phyloP scores from a whole-genome alignment of 345 rosid genomes.

The Gossypium turneri region DNA sequence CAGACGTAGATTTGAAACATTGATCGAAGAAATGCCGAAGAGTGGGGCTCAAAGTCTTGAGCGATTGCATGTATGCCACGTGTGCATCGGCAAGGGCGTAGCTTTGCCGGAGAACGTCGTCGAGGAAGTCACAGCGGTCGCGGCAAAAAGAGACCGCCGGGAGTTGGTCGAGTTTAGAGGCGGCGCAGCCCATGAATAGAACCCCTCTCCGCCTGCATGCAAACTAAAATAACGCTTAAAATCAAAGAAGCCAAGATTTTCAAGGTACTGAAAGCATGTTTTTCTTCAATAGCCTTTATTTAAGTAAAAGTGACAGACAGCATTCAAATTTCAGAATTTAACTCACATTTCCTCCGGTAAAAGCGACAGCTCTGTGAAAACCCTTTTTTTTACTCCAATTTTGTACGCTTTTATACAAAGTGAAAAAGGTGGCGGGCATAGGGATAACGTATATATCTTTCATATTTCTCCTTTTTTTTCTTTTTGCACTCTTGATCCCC shows the following conservation, averaged over 20 bases:
- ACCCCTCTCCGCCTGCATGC: not conserved
- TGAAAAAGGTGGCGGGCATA: constrained; percentile 3
- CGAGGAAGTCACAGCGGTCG: constrained; percentile 44
- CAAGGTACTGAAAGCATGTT: not conserved
- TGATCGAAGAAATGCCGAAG: constrained; percentile 32
- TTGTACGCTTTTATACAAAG: not conserved
- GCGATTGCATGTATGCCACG: constrained; percentile 39
- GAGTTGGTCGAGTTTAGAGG: constrained; percentile 42
- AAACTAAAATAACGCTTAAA: not conserved
- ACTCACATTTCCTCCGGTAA: not conserved
- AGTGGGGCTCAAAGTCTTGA: constrained; percentile 31
- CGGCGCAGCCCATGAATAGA: constrained; percentile 45
- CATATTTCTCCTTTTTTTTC: not conserved
- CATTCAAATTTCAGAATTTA: not conserved
- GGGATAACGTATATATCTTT: constrained; percentile 9
- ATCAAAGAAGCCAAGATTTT: not conserved
- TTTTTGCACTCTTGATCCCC: not conserved
- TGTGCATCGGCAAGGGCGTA: constrained; percentile 45
- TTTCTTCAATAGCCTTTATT: not conserved
- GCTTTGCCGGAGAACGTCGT: constrained; percentile 43
- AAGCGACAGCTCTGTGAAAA: not conserved
- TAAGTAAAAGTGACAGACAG: not conserved
- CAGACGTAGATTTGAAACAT: constrained; percentile 5
- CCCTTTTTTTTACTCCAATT: constrained; percentile 6
- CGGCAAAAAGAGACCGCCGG: constrained; percentile 54